phyloP scores from a whole-genome alignment of 176 grass and related monocot genomes.

The Hordeum marinum region DNA sequence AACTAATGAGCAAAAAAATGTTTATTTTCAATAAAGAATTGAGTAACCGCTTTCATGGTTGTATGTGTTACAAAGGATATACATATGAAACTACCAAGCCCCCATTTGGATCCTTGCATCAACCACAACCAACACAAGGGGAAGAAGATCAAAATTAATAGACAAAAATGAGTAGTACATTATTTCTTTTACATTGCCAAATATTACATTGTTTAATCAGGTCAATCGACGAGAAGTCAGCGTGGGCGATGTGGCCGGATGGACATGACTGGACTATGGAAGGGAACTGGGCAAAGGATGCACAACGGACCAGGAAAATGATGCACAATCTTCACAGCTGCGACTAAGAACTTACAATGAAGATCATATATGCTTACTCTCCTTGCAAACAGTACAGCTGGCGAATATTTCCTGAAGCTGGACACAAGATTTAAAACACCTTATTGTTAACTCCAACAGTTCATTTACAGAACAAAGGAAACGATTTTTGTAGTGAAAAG shows the following conservation, averaged over 20 bases:
- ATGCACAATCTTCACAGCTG: slow-evolving; percentile 20
- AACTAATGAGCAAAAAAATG: slow-evolving; percentile 15
- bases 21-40: slow-evolving; percentile 12
- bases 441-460: neutral
- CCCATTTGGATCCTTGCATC: neutral
- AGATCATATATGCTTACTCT: slow-evolving; percentile 25
- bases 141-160: slow-evolving; percentile 26
- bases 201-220: slow-evolving; percentile 1
- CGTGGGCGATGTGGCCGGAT: neutral
- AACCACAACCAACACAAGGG: slow-evolving; percentile 12
- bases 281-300: slow-evolving; percentile 1
- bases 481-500: neutral
- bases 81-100: slow-evolving; percentile 4
- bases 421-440: neutral
- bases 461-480: slow-evolving; percentile 4
- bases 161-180: slow-evolving; percentile 4
- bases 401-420: slow-evolving; percentile 91
- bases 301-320: slow-evolving; percentile 10
- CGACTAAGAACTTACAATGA: neutral
- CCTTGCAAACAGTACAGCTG: slow-evolving; percentile 71
- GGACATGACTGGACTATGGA: neutral
- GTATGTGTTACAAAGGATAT: neutral
- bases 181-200: slow-evolving; percentile 35
- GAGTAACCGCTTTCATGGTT: neutral
- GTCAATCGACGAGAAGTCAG: slow-evolving; percentile 18